A percentile compares a stretch with the other conserved stretches of the same genome.
These are phyloP conservation scores for Crinitomyces ghanaensis DNA, from an alignment of 805 yeast species.

Conservation along the genomic window DNA sequence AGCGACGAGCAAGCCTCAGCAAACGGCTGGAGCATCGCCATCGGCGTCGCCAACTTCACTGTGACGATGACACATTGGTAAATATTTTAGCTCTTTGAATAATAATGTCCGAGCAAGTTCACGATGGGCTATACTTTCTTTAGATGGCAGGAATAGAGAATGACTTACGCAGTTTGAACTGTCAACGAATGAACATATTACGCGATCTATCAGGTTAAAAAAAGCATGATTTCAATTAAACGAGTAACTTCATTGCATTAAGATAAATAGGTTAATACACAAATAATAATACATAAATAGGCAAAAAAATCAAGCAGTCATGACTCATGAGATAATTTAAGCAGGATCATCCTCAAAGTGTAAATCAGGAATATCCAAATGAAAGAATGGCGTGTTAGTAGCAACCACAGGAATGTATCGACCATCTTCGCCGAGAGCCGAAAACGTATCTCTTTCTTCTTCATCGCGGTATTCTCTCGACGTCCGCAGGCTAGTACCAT, in stretches of 20 bases:
- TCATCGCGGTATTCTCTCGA: slow-evolving; percentile 13
- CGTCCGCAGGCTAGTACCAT: slow-evolving; percentile 3
- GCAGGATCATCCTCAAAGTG: slow-evolving; percentile 7
- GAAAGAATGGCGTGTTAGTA: slow-evolving; percentile 67
- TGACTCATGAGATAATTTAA: slow-evolving; percentile 1
- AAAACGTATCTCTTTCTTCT: slow-evolving; percentile 11
- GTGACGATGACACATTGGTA: too few relatives aligned
- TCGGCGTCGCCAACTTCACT: too few relatives aligned
- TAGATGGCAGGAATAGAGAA: too few relatives aligned
- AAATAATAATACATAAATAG: not conserved
- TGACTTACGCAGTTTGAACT: too few relatives aligned
- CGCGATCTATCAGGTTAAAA: slow-evolving; percentile 1
- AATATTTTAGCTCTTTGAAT: too few relatives aligned
- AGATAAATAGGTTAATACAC: not conserved
- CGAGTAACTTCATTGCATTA: not conserved
- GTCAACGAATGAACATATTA: too few relatives aligned
- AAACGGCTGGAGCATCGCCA: too few relatives aligned
- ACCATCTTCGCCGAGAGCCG: slow-evolving; percentile 23
- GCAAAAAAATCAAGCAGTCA: slow-evolving; percentile 1
- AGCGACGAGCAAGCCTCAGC: slow-evolving; percentile 1
- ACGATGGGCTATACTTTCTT: too few relatives aligned
- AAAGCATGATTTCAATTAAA: too few relatives aligned
- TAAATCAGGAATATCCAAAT: slow-evolving; percentile 56
- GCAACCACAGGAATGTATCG: slow-evolving; percentile 43
- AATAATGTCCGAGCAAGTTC: too few relatives aligned